A percentile compares a stretch with the other conserved stretches of the same genome.
Conservation (phyloP, 805 yeast species). For the Saturnispora besseyi region DNA sequence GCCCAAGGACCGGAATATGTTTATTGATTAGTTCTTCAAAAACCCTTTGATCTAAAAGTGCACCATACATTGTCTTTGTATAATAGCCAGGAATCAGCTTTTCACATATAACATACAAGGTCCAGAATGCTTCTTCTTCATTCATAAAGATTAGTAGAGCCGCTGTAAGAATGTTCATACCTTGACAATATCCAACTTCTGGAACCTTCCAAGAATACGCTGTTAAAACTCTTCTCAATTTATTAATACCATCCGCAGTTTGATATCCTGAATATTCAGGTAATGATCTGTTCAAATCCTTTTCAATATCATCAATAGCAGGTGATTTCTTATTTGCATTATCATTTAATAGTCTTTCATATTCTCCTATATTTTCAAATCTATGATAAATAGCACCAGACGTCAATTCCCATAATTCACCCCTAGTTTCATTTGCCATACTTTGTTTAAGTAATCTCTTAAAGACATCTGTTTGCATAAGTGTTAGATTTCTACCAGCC, state of each 20-base stretch:
- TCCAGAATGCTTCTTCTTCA: conserved; percentile 98
- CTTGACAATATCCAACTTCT: conserved; percentile 96
- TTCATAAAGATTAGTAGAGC: conserved; percentile 75
- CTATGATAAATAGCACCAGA: conserved; percentile 79
- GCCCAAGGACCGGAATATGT: conserved; percentile 83
- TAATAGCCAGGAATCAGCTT: conserved; percentile 89
- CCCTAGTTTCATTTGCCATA: conserved; percentile 86
- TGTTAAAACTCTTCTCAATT: conserved; percentile 79
- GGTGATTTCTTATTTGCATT: conserved; percentile 58
- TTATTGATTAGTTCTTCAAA: conserved; percentile 84
- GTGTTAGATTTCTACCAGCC: conserved; percentile 76
- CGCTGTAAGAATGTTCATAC: conserved; percentile 91
- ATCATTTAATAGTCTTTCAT: conserved; percentile 46
- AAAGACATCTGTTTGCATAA: conserved; percentile 67
- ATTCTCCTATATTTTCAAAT: conserved; percentile 51
- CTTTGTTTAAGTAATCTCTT: conserved; percentile 84
- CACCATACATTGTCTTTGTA: conserved; percentile 96
- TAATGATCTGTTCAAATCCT: conserved; percentile 85
- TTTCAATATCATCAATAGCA: conserved; percentile 94
- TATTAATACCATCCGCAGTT: conserved; percentile 68
- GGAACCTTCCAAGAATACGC: conserved; percentile 97
- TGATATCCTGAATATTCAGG: conserved; percentile 97
- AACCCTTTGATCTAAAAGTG: conserved; percentile 85
- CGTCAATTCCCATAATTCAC: conserved; percentile 92
- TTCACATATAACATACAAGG: conserved; percentile 72